Evolutionary conservation across 495 filamentous ascomycete species (phyloP).

Genomic region (Penicillium atrosanguineum): DNA sequence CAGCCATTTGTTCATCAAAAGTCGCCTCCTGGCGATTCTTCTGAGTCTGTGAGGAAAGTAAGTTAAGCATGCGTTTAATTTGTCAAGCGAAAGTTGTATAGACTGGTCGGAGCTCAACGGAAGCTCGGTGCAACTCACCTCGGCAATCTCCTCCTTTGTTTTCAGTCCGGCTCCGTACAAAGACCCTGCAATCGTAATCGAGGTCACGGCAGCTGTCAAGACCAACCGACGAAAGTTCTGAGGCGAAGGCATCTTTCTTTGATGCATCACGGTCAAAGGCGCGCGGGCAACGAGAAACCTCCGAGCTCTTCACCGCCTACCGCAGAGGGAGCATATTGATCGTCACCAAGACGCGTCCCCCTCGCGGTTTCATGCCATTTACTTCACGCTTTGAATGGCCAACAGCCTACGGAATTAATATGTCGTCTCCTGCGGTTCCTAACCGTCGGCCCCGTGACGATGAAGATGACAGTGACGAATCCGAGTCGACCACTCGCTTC

Average conservation of each 20-base stretch:
- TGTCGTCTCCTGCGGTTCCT: constrained; percentile 29
- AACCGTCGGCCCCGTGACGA: constrained; percentile 33
- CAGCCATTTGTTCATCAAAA: constrained; percentile 51
- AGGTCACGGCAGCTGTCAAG: constrained; percentile 44
- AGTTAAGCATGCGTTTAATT: not conserved
- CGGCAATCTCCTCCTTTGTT: constrained; percentile 41
- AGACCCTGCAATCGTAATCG: constrained; percentile 50
- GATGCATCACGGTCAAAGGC: constrained; percentile 3
- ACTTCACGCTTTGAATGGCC: constrained; percentile 1
- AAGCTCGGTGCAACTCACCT: constrained; percentile 30
- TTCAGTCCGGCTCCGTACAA: constrained; percentile 56
- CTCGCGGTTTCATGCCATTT: constrained; percentile 11
- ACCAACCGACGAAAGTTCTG: constrained; percentile 38
- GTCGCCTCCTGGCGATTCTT: constrained; percentile 47
- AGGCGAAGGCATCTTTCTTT: constrained; percentile 22
- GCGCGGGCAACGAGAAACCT: constrained; percentile 11
- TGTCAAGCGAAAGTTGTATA: not conserved
- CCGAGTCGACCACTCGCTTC: constrained; percentile 15
- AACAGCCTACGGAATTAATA: constrained; percentile 10
- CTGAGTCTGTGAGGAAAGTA: constrained; percentile 24
- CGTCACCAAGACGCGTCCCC: constrained; percentile 23
- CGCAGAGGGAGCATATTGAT: constrained; percentile 17
- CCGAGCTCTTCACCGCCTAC: constrained; percentile 26
- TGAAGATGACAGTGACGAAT: constrained; percentile 24
- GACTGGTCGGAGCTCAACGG: not conserved